Base-by-base conservation (phyloP, 192 early-diverging fungal genomes). In the Lunasporangiospora selenospora region DNA sequence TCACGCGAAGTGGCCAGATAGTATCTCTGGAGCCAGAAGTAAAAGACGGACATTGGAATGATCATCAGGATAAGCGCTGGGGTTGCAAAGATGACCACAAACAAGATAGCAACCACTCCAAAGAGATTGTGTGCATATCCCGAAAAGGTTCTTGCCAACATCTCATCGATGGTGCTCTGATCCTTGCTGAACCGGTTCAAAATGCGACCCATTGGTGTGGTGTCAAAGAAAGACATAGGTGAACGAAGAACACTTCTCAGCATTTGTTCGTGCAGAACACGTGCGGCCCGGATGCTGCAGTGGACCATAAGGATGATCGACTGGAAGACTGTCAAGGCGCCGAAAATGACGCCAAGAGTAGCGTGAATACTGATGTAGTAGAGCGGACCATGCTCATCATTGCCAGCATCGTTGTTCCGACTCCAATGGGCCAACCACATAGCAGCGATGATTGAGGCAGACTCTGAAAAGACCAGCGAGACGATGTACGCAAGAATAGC, bases 1-100 rank as follows among this genome's bases (percentile, higher is more conserved):
- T 95, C 93, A 31, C 92, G 87, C 0, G 88, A 90, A 1, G 88
- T 87, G 13, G 85, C 51, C 9, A 89, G 79, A 67, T 95, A 97
- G 31, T 92, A 67, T 15, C 67, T 71, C 32, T 89, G 86, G 11
- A 92, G 54, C 10, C 71, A 54, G 60, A 85, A 89, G 75, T 94
- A 93, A 8, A 96, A 67, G 0, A 90, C 89, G 10, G 85, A 67
- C 6, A 94, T 65, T 4, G 91, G 84, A 4, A 77, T 76, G 26
- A 85, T 58, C 53, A 93, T 93, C 18, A 85, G 47, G 24, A 80
- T 62, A 53, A 92, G 90, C 32, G 78, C 53, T 2, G 92, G 92
- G 5, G 70, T 79, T 2, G 60, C 58, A 8, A 80, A 55, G 16
- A 31, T 30, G 47, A 52, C 18, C 13, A 65, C 26, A 27, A 70